Percentiles rank a stretch among this genome's conserved stretches.
These are phyloP conservation scores for Calophaca sinica DNA, from an alignment of 306 rosid species.

Conservation along the genomic window DNA sequence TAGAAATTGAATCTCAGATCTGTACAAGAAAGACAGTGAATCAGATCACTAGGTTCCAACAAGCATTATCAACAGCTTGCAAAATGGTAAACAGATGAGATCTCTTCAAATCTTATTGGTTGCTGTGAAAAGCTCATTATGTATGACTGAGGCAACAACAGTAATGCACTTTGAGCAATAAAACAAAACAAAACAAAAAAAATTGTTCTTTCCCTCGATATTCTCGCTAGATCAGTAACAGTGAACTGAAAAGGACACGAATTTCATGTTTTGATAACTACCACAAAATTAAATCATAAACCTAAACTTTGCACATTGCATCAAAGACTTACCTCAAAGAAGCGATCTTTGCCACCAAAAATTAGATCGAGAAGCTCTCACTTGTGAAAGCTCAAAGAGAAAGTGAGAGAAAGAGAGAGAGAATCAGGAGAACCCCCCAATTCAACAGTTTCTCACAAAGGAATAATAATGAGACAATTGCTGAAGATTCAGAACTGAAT, in stretches of 20 bases:
- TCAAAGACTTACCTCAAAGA: conserved; percentile 47
- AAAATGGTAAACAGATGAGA: not conserved
- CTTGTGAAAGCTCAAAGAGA: not conserved
- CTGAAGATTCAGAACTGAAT: conserved; percentile 33
- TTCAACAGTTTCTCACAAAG: conserved; percentile 13
- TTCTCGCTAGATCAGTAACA: not conserved
- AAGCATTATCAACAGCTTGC: conserved; percentile 46
- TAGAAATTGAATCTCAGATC: conserved; percentile 52
- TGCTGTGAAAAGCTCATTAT: not conserved
- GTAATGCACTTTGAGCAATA: not conserved
- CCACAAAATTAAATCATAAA: conserved; percentile 26
- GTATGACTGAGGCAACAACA: conserved; percentile 29
- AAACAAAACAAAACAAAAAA: not conserved
- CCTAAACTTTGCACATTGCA: not conserved
- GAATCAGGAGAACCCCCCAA: not conserved
- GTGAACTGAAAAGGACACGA: not conserved
- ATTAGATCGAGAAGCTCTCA: conserved; percentile 22
- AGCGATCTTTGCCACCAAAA: conserved; percentile 44
- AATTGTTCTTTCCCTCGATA: not conserved
- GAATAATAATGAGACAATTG: conserved; percentile 11
- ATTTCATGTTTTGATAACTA: not conserved
- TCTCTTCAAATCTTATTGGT: conserved; percentile 22
- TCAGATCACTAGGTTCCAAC: conserved; percentile 39
- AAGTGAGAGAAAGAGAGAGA: conserved; percentile 20
- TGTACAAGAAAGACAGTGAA: conserved; percentile 23